Base-by-base conservation (phyloP, 208 protist species). In the Trypanosoma cruzi region DNA sequence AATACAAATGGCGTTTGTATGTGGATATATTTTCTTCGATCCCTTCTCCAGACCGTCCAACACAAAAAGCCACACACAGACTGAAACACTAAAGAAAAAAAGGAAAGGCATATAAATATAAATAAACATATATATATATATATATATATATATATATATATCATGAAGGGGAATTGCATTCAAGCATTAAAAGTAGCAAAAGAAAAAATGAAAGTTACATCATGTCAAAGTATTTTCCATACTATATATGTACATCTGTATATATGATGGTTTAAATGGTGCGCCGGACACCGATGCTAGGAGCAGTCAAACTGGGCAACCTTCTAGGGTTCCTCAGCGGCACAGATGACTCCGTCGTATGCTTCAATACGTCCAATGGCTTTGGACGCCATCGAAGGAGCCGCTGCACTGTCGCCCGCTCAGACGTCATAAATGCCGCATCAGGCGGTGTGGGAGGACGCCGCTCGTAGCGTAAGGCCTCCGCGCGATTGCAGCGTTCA, bases 351-450 rank as follows among this genome's bases (percentile, higher is more conserved):
- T 82, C 73, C 13, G 62, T 72, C 0, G 75, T 62, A 50, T 81
- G 64, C 0, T 72, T 61, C 59, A 84, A 65, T 24, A 84, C 64
- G 18, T 77, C 70, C 0, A 86, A 70, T 4, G 86, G 88, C 81
- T 90, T 90, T 48, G 90, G 87, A 28, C 82, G 85, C 90, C 90
- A 96, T 13, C 84, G 80, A 40, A 95, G 65, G 0, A 92, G 75
- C 3, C 90, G 83, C 73, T 93, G 77, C 54, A 90, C 73, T 50
- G 79, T 90, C 54, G 86, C 64, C 18, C 75, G 68, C 72, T 88
- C 79, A 18, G 75, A 78, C 8, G 85, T 90, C 29, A 64, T 22
- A 58, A 80, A 86, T 26, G 26, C 49, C 10, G 61, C 50, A 42
- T 75, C 75, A 5, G 62, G 40, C 32, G 64, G 59, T n/a, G 42